These are phyloP conservation scores for Tolypocladium nubicola DNA, from an alignment of 2,329 filamentous ascomycete genomes.

Conservation along the genomic window DNA sequence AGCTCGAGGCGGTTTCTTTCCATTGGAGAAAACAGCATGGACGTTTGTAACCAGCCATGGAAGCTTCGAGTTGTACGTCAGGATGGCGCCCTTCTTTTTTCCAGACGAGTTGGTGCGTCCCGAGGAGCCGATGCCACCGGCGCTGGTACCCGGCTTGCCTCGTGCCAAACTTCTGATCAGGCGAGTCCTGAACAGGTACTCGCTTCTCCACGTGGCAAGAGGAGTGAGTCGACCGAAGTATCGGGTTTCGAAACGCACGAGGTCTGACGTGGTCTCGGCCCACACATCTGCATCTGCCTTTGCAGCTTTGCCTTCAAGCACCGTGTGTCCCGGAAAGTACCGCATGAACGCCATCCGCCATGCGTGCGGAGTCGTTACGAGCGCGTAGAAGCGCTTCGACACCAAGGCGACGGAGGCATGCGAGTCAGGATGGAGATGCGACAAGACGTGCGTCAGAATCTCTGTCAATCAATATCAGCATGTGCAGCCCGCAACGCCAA, in stretches of 20 bases:
- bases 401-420: slow-evolving; percentile 76
- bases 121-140: slow-evolving; percentile 39
- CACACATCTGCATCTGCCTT: slow-evolving; percentile 26
- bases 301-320: slow-evolving; percentile 16
- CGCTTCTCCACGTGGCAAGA: slow-evolving; percentile 87
- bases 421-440: slow-evolving; percentile 78
- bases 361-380: slow-evolving; percentile 85
- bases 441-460: slow-evolving; percentile 82
- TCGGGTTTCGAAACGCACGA: slow-evolving; percentile 60
- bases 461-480: slow-evolving; percentile 41
- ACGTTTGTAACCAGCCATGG: slow-evolving; percentile 70
- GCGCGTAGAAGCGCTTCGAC: slow-evolving; percentile 73
- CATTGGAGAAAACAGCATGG: slow-evolving; percentile 63
- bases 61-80: slow-evolving; percentile 80
- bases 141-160: slow-evolving; percentile 61
- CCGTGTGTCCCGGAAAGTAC: slow-evolving; percentile 68
- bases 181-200: slow-evolving; percentile 82
- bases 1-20: slow-evolving; percentile 66
- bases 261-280: slow-evolving; percentile 37
- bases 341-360: slow-evolving; percentile 90
- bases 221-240: slow-evolving; percentile 74
- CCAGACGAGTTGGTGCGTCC: slow-evolving; percentile 38
- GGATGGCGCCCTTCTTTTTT: slow-evolving; percentile 60
- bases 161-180: slow-evolving; percentile 71
- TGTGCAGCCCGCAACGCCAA: not conserved